Percentiles rank a stretch among this genome's conserved stretches.
Evolutionary conservation across 768 basidiomycete genomes (phyloP).

Genomic region (Cubamyces sp.): DNA sequence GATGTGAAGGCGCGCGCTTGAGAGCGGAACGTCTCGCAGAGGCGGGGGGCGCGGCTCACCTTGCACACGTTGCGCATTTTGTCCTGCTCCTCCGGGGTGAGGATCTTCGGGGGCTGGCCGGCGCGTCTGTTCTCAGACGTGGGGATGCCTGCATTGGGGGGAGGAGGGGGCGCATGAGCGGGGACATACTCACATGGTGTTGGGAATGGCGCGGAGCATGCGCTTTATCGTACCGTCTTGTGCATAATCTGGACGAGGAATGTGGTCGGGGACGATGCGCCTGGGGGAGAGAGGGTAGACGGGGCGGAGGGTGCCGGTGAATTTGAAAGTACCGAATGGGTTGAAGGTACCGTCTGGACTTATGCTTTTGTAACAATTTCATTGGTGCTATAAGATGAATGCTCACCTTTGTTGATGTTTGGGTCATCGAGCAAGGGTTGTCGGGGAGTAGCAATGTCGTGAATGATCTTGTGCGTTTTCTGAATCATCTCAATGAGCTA

Average conservation of each 20-base stretch:
- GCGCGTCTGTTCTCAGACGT: constrained; percentile 57
- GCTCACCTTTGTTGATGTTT: constrained; percentile 33
- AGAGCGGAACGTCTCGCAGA: constrained; percentile 25
- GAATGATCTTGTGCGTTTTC: constrained; percentile 85
- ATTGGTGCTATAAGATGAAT: neutral
- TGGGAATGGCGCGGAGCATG: constrained; percentile 38
- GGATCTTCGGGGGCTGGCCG: constrained; percentile 66
- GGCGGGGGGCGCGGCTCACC: constrained; percentile 49
- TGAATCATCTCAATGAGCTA: constrained; percentile 34
- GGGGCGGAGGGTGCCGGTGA: constrained; percentile 79
- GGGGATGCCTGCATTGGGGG: constrained; percentile 52
- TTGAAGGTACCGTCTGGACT: constrained; percentile 73
- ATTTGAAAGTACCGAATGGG: constrained; percentile 77
- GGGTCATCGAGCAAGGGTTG: constrained; percentile 34
- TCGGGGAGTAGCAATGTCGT: constrained; percentile 55
- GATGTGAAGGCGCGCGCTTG: constrained; percentile 18
- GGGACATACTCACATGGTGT: constrained; percentile 33
- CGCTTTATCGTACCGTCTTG: constrained; percentile 56
- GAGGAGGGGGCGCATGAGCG: constrained; percentile 22
- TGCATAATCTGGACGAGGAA: constrained; percentile 89
- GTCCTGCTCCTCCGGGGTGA: constrained; percentile 76
- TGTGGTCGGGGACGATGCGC: constrained; percentile 79
- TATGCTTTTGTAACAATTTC: neutral
- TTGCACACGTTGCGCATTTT: constrained; percentile 87
- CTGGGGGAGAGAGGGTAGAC: constrained; percentile 85